Percentiles rank a stretch among this genome's conserved stretches.
Conservation (phyloP, 192 early-diverging fungal species). For the Backusella circina region DNA sequence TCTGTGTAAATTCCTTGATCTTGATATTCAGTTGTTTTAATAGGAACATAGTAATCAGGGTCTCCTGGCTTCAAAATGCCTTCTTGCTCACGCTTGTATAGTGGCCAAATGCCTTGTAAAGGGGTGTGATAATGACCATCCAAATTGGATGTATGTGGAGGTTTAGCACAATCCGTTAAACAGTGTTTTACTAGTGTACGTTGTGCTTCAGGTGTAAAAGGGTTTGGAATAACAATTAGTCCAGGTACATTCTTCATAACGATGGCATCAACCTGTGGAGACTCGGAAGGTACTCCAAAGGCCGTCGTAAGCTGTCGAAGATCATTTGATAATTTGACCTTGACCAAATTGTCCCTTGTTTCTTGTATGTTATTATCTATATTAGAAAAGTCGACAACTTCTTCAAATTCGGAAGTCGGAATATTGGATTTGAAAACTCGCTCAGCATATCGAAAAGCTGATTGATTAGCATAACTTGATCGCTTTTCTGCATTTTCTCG, state of each 20-base stretch:
- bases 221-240: slow-evolving; percentile 74
- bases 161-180: slow-evolving; percentile 65
- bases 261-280: not conserved
- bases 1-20: slow-evolving; percentile 30
- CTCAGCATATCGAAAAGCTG: not conserved
- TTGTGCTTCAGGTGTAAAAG: slow-evolving; percentile 69
- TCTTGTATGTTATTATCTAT: not conserved
- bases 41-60: slow-evolving; percentile 19
- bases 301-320: not conserved
- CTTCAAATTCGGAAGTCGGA: not conserved
- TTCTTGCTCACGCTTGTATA: slow-evolving; percentile 37
- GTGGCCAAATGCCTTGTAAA: slow-evolving; percentile 55
- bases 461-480: not conserved
- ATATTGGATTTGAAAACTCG: not conserved
- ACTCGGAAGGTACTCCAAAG: not conserved
- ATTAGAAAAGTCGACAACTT: not conserved
- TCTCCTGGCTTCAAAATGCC: slow-evolving; percentile 21
- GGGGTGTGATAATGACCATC: slow-evolving; percentile 82
- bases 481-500: slow-evolving; percentile 5
- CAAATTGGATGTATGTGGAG: slow-evolving; percentile 83
- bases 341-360: not conserved
- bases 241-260: slow-evolving; percentile 38
- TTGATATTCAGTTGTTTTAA: slow-evolving; percentile 32
- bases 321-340: not conserved
- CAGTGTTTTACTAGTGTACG: slow-evolving; percentile 63